Base-by-base conservation (phyloP, 2,329 filamentous ascomycete species). In the Chrysoporthe austroafricana region DNA sequence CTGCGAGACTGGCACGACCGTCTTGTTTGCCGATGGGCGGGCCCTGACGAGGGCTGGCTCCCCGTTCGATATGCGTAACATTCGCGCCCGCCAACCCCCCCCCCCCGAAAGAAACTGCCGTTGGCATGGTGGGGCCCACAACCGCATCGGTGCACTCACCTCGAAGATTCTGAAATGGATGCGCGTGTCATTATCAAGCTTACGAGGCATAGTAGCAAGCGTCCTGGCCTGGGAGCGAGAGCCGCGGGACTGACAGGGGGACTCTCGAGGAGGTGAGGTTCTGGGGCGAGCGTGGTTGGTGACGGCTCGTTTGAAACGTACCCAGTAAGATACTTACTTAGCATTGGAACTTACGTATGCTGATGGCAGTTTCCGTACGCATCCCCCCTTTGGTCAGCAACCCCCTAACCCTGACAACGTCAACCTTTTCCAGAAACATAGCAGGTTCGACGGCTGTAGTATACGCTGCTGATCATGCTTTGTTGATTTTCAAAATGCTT, bases 171-270 rank as follows among this genome's bases (percentile, higher is more conserved):
- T 59, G 21, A 69, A 69, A 43, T 69, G 64, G 21, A 63, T 42
- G 50, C 67, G 65, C 16, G 67, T 69, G n/a, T 69, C 64, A 39
- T 62, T 69, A 32, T 69, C 67, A 34, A 66, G 48, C 26, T 69
- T 69, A 14, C 67, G 64, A 66, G 67, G 67, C 67, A 69, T 69
- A 34, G 46, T 60, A 21, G n/a, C 16, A 13, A 26, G 26, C 26
- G 26, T 26, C 26, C 26, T 26, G 2, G 36, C 4, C 42, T 14
- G 9, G 26, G 18, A 4, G 21, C 18, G 2, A 13, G 57, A 5
- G 34, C 4, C 8, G 36, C 26, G 26, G 26, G 26, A 26, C 26
- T 26, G 26, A 26, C 26, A 26, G 26, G 26, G 21, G 13, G 18
- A 7, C 11, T n/a, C 21, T 50, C 6, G 44, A 6, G 36, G 9